Conservation (phyloP, 1,139 yeast genomes). For the Hemisphaericaspora xylanilytica region DNA sequence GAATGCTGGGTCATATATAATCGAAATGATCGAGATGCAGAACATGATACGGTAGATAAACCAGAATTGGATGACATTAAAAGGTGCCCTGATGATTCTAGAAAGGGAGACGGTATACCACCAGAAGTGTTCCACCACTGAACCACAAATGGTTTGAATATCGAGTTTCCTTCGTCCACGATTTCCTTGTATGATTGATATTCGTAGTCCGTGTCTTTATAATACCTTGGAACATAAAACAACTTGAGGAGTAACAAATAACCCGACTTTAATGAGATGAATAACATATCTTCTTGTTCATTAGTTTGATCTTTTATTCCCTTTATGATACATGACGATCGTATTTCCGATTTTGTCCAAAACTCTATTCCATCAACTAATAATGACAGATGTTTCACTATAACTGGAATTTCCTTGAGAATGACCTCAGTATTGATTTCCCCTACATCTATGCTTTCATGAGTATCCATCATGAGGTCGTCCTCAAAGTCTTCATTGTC, state of each 20-base stretch:
- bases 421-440: conserved; percentile 1
- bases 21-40: conserved; percentile 38
- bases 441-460: not conserved
- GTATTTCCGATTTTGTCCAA: conserved; percentile 33
- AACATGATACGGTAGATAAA: conserved; percentile 35
- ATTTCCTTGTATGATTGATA: conserved; percentile 12
- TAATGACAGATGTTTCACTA: conserved; percentile 38
- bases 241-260: conserved; percentile 37
- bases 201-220: conserved; percentile 27
- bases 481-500: conserved; percentile 32
- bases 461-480: conserved; percentile 13
- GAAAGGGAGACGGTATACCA: conserved; percentile 19
- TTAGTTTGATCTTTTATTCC: conserved; percentile 21
- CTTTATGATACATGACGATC: conserved; percentile 35
- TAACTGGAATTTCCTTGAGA: conserved; percentile 20
- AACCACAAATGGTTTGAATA: conserved; percentile 45
- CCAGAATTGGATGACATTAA: conserved; percentile 34
- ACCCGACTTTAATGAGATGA: conserved; percentile 44
- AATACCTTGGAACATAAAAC: conserved; percentile 33
- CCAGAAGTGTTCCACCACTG: conserved; percentile 50
- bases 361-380: conserved; percentile 32
- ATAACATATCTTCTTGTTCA: conserved; percentile 40
- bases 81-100: conserved; percentile 34
- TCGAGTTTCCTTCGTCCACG: conserved; percentile 14
- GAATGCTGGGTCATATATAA: conserved; percentile 37